Evolutionary conservation across 345 rosid genomes (phyloP), one percentile per base, ranked within the genome.

Genomic region (Ceriops decandra): DNA sequence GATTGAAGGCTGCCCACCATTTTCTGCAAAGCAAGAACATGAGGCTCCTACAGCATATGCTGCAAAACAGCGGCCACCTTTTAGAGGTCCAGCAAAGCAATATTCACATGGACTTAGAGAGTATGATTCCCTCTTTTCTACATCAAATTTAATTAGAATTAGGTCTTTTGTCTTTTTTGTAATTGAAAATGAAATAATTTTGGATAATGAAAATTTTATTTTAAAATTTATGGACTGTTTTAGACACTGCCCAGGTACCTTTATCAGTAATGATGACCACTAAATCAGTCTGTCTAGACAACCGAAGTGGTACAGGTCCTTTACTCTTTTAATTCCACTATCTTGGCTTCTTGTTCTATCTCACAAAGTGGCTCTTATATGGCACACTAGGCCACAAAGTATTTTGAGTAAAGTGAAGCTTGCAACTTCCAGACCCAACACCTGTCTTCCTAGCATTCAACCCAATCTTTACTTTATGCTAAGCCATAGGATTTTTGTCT

Each of bases 1-100:
- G 96, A 87, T 95, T 15, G 97, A 95, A 82, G 96, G 99, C 58
- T 62, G 69, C 70, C 83, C 82, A 22, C 99, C 99, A 0, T 88
- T 95, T 84, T 72, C 74, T 68, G 76, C 84, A 30, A 88, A 84
- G 83, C 78, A 83, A 68, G 96, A 84, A 10, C 77, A 52, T 33
- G 95, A 91, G 76, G 97, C 85, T 67, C 80, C 84, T 16, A 71
- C 76, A 52, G 82, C 82, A 27, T 91, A 91, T 78, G 80, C 81
- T 57, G 58, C 72, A 32, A 78, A 67, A 73, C 71, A 62, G 51
- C 86, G 93, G 30, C 96, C 97, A 4, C 80, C 79, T 47, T 95
- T 91, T 68, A 85, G 60, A 76, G 95, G 96, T 79, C 88, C 97
- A 60, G 5, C 85, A 52, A 95, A 88, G 81, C 75, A 53, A 62